Percentiles rank a stretch among this genome's conserved stretches.
These are phyloP conservation scores for Hygrophila difformis DNA, from an alignment of 257 asterid species.

Conservation along the genomic window DNA sequence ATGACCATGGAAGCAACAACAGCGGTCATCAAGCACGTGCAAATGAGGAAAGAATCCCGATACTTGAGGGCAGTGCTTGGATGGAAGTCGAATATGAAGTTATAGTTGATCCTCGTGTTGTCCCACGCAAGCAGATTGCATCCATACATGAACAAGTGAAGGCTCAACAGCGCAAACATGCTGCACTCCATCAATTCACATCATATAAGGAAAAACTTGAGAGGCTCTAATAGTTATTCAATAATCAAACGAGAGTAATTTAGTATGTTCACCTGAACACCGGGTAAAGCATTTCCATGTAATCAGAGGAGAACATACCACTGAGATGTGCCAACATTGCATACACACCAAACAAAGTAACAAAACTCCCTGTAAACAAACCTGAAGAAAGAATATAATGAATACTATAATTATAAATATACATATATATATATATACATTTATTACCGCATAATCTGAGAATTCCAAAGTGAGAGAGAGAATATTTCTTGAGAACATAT, in stretches of 20 bases:
- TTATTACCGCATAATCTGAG: no score
- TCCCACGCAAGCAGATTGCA: constrained; percentile 87
- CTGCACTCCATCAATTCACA: constrained; percentile 39
- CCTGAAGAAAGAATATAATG: constrained; percentile 52
- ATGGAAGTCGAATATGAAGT: constrained; percentile 83
- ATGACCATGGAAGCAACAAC: constrained; percentile 72
- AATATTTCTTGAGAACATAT: no score
- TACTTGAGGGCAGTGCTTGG: constrained; percentile 60
- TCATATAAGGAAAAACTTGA: no score
- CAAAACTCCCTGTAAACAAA: constrained; percentile 83
- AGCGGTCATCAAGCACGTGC: constrained; percentile 70
- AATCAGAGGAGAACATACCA: constrained; percentile 66
- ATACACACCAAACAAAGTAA: constrained; percentile 60
- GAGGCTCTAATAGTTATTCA: no score
- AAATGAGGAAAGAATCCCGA: constrained; percentile 81
- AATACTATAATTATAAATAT: no score
- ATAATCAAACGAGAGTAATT: no score
- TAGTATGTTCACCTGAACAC: constrained; percentile 98
- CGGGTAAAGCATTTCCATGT: constrained; percentile 82
- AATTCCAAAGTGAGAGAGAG: no score
- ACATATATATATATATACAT: no score
- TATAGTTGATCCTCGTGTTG: constrained; percentile 67
- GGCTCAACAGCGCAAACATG: constrained; percentile 88
- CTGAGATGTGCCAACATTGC: constrained; percentile 79
- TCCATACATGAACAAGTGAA: constrained; percentile 88